These are phyloP conservation scores for Diaporthe australafricana DNA, from an alignment of 2,329 filamentous ascomycete genomes.

Conservation along the genomic window DNA sequence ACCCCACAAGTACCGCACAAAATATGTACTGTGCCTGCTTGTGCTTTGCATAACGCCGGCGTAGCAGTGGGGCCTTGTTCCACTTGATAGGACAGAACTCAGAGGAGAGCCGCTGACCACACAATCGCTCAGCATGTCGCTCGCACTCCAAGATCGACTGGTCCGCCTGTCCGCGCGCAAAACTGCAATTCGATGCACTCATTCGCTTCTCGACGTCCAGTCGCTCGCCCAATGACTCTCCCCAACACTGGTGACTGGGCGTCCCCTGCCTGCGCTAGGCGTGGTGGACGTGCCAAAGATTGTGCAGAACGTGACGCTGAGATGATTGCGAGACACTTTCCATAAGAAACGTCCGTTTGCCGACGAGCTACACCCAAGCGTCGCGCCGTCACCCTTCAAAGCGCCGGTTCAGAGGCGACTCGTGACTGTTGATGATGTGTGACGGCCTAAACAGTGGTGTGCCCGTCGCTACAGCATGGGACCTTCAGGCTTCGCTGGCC, in stretches of 20 bases:
- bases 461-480: background rate
- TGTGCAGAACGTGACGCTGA: slow-evolving; percentile 30
- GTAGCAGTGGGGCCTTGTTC: slow-evolving; percentile 30
- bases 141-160: slow-evolving; percentile 22
- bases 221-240: slow-evolving; percentile 28
- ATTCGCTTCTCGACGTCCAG: slow-evolving; percentile 36
- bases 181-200: slow-evolving; percentile 22
- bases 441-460: background rate
- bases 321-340: slow-evolving; percentile 11
- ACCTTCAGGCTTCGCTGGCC: background rate
- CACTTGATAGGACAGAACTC: slow-evolving; percentile 39
- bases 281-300: slow-evolving; percentile 22
- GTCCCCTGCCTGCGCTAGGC: slow-evolving; percentile 30
- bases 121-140: slow-evolving; percentile 35
- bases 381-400: slow-evolving; percentile 26
- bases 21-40: slow-evolving; percentile 23
- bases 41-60: slow-evolving; percentile 39
- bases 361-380: slow-evolving; percentile 28
- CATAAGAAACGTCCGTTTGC: slow-evolving; percentile 16
- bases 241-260: slow-evolving; percentile 19
- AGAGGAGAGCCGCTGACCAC: slow-evolving; percentile 38
- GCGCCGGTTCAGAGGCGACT: background rate
- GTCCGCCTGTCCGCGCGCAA: slow-evolving; percentile 14
- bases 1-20: slow-evolving; percentile 31
- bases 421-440: slow-evolving; percentile 6